Evolutionary conservation across 495 filamentous ascomycete genomes (phyloP), one percentile per base, ranked within the genome.

Genomic region (Penicillium cataractarum): DNA sequence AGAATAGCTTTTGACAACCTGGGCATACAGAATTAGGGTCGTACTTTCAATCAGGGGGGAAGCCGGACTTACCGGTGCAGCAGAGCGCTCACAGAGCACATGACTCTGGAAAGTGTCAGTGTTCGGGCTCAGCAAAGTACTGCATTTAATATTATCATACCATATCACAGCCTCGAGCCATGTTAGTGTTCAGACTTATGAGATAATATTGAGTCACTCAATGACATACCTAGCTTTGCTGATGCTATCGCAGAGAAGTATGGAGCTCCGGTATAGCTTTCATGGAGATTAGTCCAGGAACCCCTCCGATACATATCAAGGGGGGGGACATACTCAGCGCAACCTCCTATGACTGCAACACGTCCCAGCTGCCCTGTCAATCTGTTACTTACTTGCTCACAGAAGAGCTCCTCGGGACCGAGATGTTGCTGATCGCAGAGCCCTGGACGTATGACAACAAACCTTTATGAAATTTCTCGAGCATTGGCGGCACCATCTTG

Each of bases 191-290:
- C 4, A 4, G 3, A 4, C 24, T 21, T 54, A 33, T 21, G 12
- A 0, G 4, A 10, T 17, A 13, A 6, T 13, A 26, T 15, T 21
- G 15, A 29, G 32, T 35, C 19, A 24, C 35, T 27, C 24, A 31
- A 13, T 6, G 64, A 75, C 61, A 59, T 77, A 78, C 87, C 85
- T 71, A 99, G 77, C 71, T 89, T 83, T 52, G 96, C 96, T 53
- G 92, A 96, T 39, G 95, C 95, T 86, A 97, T 97, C 49, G 95
- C 93, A 29, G 94, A 97, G 76, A 99, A 99, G 78, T 97, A 99
- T 39, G 95, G 95, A 51, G 95, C 95, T 37, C 95, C 95, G 10
- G 95, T 96, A 72, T 98, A 99, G 78, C 85, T 87, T 55, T 65
- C 51, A 54, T 52, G 8, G 10, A 19, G 12, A 24, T 54, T 12